Base-by-base conservation (phyloP, 306 rosid genomes). In the Rubus idaeus region DNA sequence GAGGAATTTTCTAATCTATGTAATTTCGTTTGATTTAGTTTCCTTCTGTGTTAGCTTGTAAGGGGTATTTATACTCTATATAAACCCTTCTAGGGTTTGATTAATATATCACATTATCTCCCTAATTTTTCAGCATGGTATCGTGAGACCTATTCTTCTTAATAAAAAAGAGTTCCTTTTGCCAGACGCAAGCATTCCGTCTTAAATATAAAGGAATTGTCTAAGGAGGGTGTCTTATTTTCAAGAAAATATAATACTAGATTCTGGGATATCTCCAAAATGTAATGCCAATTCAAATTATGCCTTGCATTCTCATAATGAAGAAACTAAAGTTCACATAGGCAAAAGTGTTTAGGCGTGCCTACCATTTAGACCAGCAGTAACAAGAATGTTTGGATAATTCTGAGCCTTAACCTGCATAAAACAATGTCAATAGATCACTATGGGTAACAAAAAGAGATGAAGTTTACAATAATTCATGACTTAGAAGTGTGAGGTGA, bases 351-450 rank as follows among this genome's bases (percentile, higher is more conserved):
- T 65, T 30, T 42, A 49, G 26, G 66, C 35, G 75, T 39, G 76
- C 88, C 74, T 82, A 94, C 98, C 98, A 81, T 94, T 86, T 83
- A 94, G 88, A 80, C 98, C 97, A 63, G 97, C 93, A 41, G 98
- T 94, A 76, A 94, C 88, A 82, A 91, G 97, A 84, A 91, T 78
- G 83, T 89, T 78, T 0, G 97, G 98, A 81, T 94, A 94, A 82
- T 85, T 70, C 76, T 89, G 97, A 73, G 86, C 88, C 83, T 83
- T 88, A 69, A 94, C 93, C 98, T 94, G 89, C 79, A 52, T 62
- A 73, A 80, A 58, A 84, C 37, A 46, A 73, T 47, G 49, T 67
- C 26, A 55, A 75, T 57, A 77, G 62, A 76, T 62, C 60, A 72
- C 45, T 30, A 40, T 60, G 49, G 49, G 40, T 6, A 37, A 68